Conservation (phyloP, 108 stramenopile species). For the Seminavis robusta region DNA sequence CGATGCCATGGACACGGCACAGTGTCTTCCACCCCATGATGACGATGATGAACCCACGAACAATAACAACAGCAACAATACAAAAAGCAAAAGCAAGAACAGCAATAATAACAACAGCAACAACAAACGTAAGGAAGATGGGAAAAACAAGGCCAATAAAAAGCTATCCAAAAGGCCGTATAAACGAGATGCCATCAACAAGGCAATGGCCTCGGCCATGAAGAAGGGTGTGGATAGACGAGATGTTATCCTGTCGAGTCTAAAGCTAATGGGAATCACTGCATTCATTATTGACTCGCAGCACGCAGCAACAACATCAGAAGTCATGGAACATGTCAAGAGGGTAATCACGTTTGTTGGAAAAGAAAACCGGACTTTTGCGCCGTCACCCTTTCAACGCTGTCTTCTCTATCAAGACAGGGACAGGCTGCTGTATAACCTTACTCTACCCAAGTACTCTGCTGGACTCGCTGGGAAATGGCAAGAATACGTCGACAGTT, state of each 20-base stretch:
- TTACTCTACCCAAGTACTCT: slow-evolving; percentile 9
- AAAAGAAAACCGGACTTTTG: neutral
- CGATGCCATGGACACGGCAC: no score
- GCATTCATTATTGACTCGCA: slow-evolving; percentile 6
- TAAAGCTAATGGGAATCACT: neutral
- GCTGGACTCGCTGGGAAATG: slow-evolving; percentile 38
- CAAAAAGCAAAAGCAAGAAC: no score
- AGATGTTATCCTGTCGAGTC: neutral
- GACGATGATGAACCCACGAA: no score
- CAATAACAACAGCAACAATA: no score
- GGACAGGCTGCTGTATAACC: slow-evolving; percentile 37
- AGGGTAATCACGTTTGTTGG: neutral
- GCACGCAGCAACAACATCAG: neutral
- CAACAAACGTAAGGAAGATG: no score
- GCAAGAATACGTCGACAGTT: slow-evolving; percentile 17
- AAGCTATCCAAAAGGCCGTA: no score
- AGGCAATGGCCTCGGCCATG: no score
- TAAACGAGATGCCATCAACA: no score
- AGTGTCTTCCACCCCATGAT: no score
- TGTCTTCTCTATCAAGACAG: slow-evolving; percentile 46
- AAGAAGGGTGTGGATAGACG: no score
- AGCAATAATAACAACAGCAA: no score
- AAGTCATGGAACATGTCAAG: neutral
- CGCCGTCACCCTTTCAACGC: slow-evolving; percentile 9
- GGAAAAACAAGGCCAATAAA: no score